Percentiles rank a stretch among this genome's conserved stretches.
Conservation (phyloP, 495 filamentous ascomycete genomes). For the Cladorrhinum samala region DNA sequence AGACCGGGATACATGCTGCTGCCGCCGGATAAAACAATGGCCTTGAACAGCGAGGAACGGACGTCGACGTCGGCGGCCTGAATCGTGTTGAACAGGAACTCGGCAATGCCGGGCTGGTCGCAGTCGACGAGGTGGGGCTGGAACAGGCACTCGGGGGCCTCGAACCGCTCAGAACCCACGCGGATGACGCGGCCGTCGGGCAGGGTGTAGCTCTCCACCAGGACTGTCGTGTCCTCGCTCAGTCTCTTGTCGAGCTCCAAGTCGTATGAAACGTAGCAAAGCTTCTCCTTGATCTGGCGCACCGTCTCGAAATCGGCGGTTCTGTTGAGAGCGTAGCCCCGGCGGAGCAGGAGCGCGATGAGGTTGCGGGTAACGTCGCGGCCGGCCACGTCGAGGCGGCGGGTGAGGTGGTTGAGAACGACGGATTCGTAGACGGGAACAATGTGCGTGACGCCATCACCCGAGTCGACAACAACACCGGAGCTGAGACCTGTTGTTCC, state of each 20-base stretch:
- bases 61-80: slow-evolving; percentile 94
- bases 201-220: slow-evolving; percentile 95
- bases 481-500: slow-evolving; percentile 69
- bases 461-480: slow-evolving; percentile 95
- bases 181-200: slow-evolving; percentile 94
- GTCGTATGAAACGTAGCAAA: slow-evolving; percentile 99
- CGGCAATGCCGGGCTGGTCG: slow-evolving; percentile 93
- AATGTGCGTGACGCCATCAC: slow-evolving; percentile 96
- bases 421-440: slow-evolving; percentile 97
- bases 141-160: slow-evolving; percentile 97
- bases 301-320: slow-evolving; percentile 99
- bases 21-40: slow-evolving; percentile 91
- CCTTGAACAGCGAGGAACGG: slow-evolving; percentile 87
- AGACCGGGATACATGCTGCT: slow-evolving; percentile 98
- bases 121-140: slow-evolving; percentile 97
- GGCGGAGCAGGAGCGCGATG: slow-evolving; percentile 87
- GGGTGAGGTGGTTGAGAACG: slow-evolving; percentile 94
- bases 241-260: slow-evolving; percentile 92
- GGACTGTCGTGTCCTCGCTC: slow-evolving; percentile 93
- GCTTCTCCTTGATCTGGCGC: slow-evolving; percentile 98
- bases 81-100: slow-evolving; percentile 97
- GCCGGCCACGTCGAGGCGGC: slow-evolving; percentile 88
- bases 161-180: slow-evolving; percentile 93
- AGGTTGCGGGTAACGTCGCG: slow-evolving; percentile 96
- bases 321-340: slow-evolving; percentile 95